phyloP scores from a whole-genome alignment of 306 rosid species.

The Casuarina equisetifolia region DNA sequence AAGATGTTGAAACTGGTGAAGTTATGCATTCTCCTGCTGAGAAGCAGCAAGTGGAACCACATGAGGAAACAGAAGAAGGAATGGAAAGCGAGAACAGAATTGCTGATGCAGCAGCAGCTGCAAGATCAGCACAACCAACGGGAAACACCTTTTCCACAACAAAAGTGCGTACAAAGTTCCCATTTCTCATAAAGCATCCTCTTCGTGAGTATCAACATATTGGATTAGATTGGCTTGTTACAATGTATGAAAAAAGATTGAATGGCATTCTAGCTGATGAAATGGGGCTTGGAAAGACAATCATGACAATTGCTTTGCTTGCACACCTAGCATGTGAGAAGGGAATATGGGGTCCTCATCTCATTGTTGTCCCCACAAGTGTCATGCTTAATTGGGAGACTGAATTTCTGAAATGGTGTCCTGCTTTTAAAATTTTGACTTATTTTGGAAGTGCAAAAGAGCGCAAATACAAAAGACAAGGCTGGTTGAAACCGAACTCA shows the following conservation, averaged over 20 bases:
- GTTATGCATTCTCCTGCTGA: conserved; percentile 43
- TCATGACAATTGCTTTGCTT: conserved; percentile 95
- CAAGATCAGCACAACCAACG: conserved; percentile 99
- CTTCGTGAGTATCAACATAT: conserved; percentile 98
- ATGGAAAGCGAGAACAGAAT: conserved; percentile 78
- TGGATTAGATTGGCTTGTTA: conserved; percentile 99
- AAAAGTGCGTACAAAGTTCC: conserved; percentile 90
- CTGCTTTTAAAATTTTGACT: conserved; percentile 91
- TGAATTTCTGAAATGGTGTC: conserved; percentile 98
- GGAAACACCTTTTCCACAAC: conserved; percentile 99
- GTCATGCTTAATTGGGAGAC: conserved; percentile 99
- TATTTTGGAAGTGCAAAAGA: conserved; percentile 97
- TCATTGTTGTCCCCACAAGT: conserved; percentile 97
- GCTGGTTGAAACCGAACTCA: conserved; percentile 91
- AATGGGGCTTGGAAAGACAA: conserved; percentile 98
- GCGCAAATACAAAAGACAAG: conserved; percentile 89
- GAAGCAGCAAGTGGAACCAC: conserved; percentile 41
- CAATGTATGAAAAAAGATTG: conserved; percentile 94
- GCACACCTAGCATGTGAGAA: conserved; percentile 97
- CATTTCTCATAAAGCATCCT: conserved; percentile 86
- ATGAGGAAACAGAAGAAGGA: conserved; percentile 44
- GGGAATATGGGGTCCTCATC: conserved; percentile 99
- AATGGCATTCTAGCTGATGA: conserved; percentile 98
- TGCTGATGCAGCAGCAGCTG: conserved; percentile 99
- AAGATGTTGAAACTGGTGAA: conserved; percentile 50